phyloP scores from a whole-genome alignment of 2,329 filamentous ascomycete species.

The Penicillium sp. region DNA sequence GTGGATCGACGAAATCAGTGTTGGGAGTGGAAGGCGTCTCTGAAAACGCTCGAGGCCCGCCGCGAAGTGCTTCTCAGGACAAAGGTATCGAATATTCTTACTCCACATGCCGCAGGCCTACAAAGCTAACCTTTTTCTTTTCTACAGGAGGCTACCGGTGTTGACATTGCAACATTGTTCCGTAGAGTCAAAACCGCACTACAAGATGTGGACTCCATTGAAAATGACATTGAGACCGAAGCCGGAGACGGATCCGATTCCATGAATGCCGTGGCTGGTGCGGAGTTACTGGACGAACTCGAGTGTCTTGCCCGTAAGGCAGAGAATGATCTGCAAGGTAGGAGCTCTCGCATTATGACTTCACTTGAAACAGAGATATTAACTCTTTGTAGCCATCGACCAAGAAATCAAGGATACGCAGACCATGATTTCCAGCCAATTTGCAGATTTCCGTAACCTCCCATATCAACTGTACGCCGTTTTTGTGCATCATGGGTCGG shows the following conservation, averaged over 20 bases:
- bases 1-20: conserved; percentile 64
- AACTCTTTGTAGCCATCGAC: conserved; percentile 28
- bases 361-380: not conserved
- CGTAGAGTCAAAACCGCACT: conserved; percentile 44
- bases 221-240: conserved; percentile 29
- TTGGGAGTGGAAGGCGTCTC: conserved; percentile 70
- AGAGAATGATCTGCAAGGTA: conserved; percentile 48
- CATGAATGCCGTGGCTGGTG: conserved; percentile 40
- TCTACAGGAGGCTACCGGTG: conserved; percentile 21
- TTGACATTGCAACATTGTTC: conserved; percentile 34
- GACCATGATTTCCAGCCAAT: conserved; percentile 55
- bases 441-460: conserved; percentile 61
- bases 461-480: conserved; percentile 85
- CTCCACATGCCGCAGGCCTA: not conserved
- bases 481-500: conserved; percentile 75
- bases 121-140: not conserved
- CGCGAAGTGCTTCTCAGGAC: conserved; percentile 43
- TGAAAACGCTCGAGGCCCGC: conserved; percentile 55
- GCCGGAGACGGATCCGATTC: conserved; percentile 36
- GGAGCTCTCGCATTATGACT: conserved; percentile 9
- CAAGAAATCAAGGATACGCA: conserved; percentile 52
- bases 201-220: conserved; percentile 39
- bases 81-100: conserved; percentile 22
- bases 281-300: conserved; percentile 43
- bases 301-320: conserved; percentile 47